Percentiles rank a stretch among this genome's conserved stretches.
Evolutionary conservation across 2,329 filamentous ascomycete species (phyloP).

Genomic region (Aspergillus neotritici): DNA sequence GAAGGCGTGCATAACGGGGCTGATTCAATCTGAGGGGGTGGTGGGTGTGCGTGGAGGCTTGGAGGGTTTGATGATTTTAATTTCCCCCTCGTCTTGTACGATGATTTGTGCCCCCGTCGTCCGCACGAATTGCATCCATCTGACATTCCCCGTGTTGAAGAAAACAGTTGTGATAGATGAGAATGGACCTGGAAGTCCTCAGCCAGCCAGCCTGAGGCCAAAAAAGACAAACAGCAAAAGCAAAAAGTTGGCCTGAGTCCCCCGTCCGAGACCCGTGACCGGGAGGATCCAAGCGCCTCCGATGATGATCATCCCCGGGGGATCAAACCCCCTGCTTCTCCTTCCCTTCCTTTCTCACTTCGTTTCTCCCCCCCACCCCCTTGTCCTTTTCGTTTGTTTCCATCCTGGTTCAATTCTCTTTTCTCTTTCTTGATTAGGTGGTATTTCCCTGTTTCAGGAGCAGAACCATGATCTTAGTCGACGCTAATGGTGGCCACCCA

Average conservation of each 20-base stretch:
- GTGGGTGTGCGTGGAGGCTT: background rate
- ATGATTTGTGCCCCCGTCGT: too few relatives aligned
- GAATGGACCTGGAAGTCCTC: too few relatives aligned
- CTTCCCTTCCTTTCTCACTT: background rate
- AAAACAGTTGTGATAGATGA: too few relatives aligned
- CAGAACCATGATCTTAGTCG: too few relatives aligned
- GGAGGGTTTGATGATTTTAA: background rate
- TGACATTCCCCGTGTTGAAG: too few relatives aligned
- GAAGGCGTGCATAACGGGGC: background rate
- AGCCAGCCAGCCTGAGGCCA: too few relatives aligned
- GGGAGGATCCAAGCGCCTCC: background rate
- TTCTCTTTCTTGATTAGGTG: conserved; percentile 3
- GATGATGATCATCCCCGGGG: background rate
- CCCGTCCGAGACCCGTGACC: too few relatives aligned
- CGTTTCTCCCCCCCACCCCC: background rate
- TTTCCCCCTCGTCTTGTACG: too few relatives aligned
- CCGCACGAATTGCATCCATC: too few relatives aligned
- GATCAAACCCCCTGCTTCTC: background rate
- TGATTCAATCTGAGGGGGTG: background rate
- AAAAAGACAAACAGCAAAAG: background rate
- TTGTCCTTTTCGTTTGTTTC: conserved; percentile 8
- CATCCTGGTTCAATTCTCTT: conserved; percentile 4
- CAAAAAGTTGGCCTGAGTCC: background rate
- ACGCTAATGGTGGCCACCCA: too few relatives aligned
- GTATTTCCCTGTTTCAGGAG: background rate